Evolutionary conservation across 768 basidiomycete species (phyloP).

Genomic region (Agrocybe pediades): DNA sequence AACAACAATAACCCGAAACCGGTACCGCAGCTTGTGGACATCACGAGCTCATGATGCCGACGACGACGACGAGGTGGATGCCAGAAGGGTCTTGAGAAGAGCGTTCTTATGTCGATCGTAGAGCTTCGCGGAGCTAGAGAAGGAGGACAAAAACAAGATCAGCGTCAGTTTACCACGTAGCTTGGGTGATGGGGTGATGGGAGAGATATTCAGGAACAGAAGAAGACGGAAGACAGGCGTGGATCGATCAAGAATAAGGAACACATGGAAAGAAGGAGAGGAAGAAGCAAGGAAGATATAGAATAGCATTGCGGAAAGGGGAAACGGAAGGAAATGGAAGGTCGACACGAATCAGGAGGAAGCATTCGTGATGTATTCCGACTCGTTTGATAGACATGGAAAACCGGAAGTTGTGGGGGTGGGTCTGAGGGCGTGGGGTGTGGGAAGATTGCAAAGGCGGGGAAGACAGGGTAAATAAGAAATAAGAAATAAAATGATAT

Average conservation of each 20-base stretch:
- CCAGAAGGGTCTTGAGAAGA: slow-evolving; percentile 55
- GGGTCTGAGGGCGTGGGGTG: background rate
- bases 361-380: too few species aligned
- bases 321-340: background rate
- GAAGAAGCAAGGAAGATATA: background rate
- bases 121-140: slow-evolving; percentile 56
- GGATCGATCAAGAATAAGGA: slow-evolving; percentile 9
- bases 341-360: background rate
- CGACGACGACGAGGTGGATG: slow-evolving; percentile 9
- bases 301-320: background rate
- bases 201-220: background rate
- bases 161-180: too few species aligned
- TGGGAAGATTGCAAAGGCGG: too few species aligned
- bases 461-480: background rate
- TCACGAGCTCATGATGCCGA: slow-evolving; percentile 13
- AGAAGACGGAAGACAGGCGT: background rate
- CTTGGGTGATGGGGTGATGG: background rate
- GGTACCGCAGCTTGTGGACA: too few species aligned
- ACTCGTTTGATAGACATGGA: background rate
- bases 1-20: too few species aligned
- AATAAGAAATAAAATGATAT: background rate
- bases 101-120: slow-evolving; percentile 70
- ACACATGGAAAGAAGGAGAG: background rate
- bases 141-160: background rate
- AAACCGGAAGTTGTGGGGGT: background rate